These are phyloP conservation scores for Lobosporangium transversale DNA, from an alignment of 192 early-diverging fungal genomes.

Conservation along the genomic window DNA sequence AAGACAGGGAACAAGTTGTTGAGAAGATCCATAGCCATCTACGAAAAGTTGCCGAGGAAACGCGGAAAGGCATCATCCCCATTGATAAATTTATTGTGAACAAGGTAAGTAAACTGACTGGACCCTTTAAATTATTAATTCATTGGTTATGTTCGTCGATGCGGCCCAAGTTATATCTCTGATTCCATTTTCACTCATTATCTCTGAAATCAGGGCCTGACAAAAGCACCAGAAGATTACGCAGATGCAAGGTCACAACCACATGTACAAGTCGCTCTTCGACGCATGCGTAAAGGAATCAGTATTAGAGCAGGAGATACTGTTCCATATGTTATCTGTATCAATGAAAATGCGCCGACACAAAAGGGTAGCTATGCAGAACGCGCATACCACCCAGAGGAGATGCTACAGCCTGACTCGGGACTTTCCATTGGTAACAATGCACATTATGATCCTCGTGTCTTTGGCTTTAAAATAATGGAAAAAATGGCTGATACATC, in stretches of 20 bases:
- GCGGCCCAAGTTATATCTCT: neutral
- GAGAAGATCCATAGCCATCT: constrained; percentile 85
- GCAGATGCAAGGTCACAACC: constrained; percentile 88
- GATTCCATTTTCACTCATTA: neutral
- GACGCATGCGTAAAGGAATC: constrained; percentile 75
- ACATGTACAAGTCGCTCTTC: constrained; percentile 94
- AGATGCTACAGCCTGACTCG: constrained; percentile 65
- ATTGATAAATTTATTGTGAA: constrained; percentile 91
- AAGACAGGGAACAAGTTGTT: constrained; percentile 75
- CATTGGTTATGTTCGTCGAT: neutral
- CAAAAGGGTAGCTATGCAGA: constrained; percentile 67
- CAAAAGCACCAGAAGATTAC: constrained; percentile 92
- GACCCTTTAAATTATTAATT: neutral
- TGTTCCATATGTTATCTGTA: constrained; percentile 92
- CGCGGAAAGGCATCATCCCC: constrained; percentile 72
- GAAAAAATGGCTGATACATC: neutral
- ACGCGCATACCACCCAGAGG: constrained; percentile 87
- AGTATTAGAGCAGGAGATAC: constrained; percentile 86
- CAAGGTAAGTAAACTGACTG: constrained; percentile 66
- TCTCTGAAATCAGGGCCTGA: constrained; percentile 67
- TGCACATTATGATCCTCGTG: neutral
- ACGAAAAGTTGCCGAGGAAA: constrained; percentile 71
- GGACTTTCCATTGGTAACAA: constrained; percentile 58
- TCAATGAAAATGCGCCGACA: constrained; percentile 33
- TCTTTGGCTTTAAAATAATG: neutral